Evolutionary conservation across 495 filamentous ascomycete genomes (phyloP).

Genomic region (Neurospora sp.): DNA sequence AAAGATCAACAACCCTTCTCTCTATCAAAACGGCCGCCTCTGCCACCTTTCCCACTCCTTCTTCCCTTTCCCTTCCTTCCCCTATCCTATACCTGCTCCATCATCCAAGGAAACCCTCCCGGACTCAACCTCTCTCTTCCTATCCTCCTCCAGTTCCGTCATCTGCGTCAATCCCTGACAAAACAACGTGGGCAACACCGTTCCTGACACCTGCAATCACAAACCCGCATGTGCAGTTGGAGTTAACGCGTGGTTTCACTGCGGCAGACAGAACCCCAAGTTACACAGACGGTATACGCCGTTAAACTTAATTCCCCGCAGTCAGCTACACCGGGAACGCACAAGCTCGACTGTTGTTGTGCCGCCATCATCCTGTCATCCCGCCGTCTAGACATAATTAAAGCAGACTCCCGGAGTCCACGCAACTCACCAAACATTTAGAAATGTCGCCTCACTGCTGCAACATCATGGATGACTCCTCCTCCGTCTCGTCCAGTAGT

Average conservation of each 20-base stretch:
- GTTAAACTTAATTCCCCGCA: neutral
- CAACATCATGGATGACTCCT: slow-evolving; percentile 9
- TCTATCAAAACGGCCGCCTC: neutral
- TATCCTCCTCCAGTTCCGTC: neutral
- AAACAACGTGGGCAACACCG: neutral
- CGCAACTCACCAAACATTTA: neutral
- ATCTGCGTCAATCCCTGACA: neutral
- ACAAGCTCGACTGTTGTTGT: neutral
- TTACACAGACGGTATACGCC: neutral
- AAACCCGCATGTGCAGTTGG: neutral
- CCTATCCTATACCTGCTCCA: neutral
- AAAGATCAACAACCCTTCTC: neutral
- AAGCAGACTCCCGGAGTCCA: neutral
- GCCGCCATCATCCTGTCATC: neutral
- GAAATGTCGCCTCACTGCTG: slow-evolving; percentile 21
- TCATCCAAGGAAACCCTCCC: neutral
- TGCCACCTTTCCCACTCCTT: neutral
- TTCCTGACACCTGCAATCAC: neutral
- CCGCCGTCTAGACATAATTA: neutral
- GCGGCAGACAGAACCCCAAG: neutral
- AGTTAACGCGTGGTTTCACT: neutral
- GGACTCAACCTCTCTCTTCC: neutral
- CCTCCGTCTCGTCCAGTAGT: slow-evolving; percentile 1
- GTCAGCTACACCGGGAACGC: neutral
- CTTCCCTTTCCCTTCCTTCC: neutral